Base-by-base conservation (phyloP, 202 grass and related monocot genomes). In the Carex arenaria region DNA sequence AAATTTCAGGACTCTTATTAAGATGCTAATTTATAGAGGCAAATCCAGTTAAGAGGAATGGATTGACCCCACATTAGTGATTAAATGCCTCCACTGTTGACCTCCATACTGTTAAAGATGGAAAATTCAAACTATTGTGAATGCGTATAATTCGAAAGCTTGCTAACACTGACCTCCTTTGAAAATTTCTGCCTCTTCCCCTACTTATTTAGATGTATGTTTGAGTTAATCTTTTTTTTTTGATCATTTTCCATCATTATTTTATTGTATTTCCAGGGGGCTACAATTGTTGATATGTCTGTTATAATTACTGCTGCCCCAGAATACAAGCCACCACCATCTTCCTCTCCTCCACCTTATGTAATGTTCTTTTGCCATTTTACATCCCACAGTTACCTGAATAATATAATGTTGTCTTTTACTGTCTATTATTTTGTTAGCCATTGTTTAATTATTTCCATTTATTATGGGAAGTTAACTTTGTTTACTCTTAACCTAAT, bases 271-370 rank as follows among this genome's bases (percentile, higher is more conserved):
- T 30, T 42, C n/a, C 78, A 95, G 92, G 95, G 95, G 17, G 91
- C 95, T n/a, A 95, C 89, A 32, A 98, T 98, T 81, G 95, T 95
- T 78, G 95, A 95, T 86, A 89, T 98, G 73, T 95, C 95, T 75
- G 95, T 98, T 77, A 90, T 98, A 60, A 93, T 98, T 22, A 51
- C 80, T 49, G 71, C 93, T 84, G 95, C 95, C 69, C 93, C 91
- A 89, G 93, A 95, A 54, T 98, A 98, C 78, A 85, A 87, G 71
- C 84, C 89, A 1, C 95, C 95, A 11, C 83, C 80, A 69, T 82
- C 84, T 36, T 17, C 73, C 7, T 36, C 73, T 60, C 47, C 73
- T 20, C 73, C 73, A 60, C 53, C 73, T 59, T 78, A 78, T 60
- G 73, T 78, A 78, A 78, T 72, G 43, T 23, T 49, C 36, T 72